A percentile compares a stretch with the other conserved stretches of the same genome.
Conservation (phyloP, 2,329 filamentous ascomycete genomes). For the Trichoderma arundinaceum region DNA sequence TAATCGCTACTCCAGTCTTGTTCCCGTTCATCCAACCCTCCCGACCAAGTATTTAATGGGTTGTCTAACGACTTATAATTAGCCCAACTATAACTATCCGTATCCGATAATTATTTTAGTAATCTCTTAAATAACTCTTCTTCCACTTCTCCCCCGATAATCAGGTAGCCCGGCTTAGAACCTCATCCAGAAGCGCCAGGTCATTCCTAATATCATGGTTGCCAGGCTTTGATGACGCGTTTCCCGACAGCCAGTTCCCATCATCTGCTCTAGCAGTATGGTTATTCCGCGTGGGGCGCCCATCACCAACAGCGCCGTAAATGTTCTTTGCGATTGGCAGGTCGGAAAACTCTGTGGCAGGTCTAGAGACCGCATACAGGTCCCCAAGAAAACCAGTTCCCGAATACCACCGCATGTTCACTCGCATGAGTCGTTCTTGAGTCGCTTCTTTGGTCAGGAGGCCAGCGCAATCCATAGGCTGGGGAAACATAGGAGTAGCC, state of each 20-base stretch:
- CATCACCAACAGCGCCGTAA: slow-evolving; percentile 24
- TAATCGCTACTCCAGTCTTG: background rate
- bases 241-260: background rate
- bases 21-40: slow-evolving; percentile 26
- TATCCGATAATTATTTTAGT: background rate
- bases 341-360: slow-evolving; percentile 41
- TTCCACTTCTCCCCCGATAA: background rate
- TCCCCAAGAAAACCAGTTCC: slow-evolving; percentile 19
- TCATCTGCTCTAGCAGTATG: background rate
- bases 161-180: slow-evolving; percentile 12
- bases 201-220: background rate
- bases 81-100: background rate
- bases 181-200: slow-evolving; percentile 16
- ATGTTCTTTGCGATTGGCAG: background rate
- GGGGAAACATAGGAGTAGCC: background rate
- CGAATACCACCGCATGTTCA: slow-evolving; percentile 31
- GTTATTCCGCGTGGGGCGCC: background rate
- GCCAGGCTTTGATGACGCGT: background rate
- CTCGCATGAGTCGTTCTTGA: slow-evolving; percentile 14
- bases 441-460: slow-evolving; percentile 37
- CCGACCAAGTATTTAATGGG: background rate
- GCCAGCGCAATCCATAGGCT: slow-evolving; percentile 33
- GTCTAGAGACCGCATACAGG: slow-evolving; percentile 36
- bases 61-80: background rate
- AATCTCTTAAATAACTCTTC: background rate